phyloP scores from a whole-genome alignment of 202 grass and related monocot species.

The Schoenoplectus triqueter region DNA sequence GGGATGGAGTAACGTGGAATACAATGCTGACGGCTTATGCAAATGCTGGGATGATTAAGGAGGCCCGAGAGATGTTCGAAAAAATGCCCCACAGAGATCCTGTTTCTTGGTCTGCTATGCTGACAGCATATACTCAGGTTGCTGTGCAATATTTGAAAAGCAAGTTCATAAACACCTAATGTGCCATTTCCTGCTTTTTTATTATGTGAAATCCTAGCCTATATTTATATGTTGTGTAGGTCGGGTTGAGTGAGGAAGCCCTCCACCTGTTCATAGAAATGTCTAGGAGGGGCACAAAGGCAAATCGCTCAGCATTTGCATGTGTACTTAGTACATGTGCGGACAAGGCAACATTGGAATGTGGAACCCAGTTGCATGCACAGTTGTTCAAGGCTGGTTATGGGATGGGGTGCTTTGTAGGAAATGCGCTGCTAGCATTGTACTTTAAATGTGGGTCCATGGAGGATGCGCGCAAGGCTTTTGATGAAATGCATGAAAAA shows the following conservation, averaged over 20 bases:
- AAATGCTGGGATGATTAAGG: slow-evolving; percentile 69
- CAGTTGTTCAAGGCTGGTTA: slow-evolving; percentile 78
- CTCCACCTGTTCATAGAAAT: slow-evolving; percentile 72
- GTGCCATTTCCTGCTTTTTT: neutral
- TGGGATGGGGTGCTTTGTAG: slow-evolving; percentile 76
- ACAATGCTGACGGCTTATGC: slow-evolving; percentile 84
- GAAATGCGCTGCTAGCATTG: slow-evolving; percentile 84
- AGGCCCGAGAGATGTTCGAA: slow-evolving; percentile 62
- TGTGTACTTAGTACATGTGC: slow-evolving; percentile 80
- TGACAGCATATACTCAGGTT: slow-evolving; percentile 76
- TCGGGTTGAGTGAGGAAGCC: slow-evolving; percentile 70
- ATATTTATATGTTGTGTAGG: slow-evolving; percentile 15
- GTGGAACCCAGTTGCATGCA: slow-evolving; percentile 78
- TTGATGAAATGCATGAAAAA: slow-evolving; percentile 81
- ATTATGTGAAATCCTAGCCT: neutral
- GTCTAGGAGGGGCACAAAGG: slow-evolving; percentile 53
- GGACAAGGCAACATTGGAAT: slow-evolving; percentile 81
- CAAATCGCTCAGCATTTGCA: slow-evolving; percentile 82
- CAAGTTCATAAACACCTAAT: neutral
- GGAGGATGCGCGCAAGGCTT: slow-evolving; percentile 64
- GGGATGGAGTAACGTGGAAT: slow-evolving; percentile 77
- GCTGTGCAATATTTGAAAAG: neutral
- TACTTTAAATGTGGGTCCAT: slow-evolving; percentile 94
- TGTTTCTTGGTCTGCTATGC: slow-evolving; percentile 89
- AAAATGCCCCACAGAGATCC: slow-evolving; percentile 69